A percentile compares a stretch with the other conserved stretches of the same genome.
phyloP scores from a whole-genome alignment of 192 early-diverging fungal genomes.

The Chytriomyces hyalinus region DNA sequence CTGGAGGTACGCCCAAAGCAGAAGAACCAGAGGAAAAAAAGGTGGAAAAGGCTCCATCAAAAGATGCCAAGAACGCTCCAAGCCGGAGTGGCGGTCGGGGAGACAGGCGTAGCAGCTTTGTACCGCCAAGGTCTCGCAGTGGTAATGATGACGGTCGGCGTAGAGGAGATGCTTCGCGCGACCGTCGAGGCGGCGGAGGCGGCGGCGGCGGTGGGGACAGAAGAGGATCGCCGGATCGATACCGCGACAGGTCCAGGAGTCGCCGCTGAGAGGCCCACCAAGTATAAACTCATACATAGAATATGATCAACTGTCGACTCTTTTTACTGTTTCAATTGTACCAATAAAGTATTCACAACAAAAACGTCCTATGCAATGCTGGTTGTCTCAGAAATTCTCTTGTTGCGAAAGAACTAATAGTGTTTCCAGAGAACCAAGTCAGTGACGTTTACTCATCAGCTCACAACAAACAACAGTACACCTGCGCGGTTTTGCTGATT shows the following conservation, averaged over 20 bases:
- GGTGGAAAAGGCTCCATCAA: not conserved
- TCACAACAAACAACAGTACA: not conserved
- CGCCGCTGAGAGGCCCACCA: not conserved
- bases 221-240: slow-evolving; percentile 14
- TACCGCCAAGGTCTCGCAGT: not conserved
- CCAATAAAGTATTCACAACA: not conserved
- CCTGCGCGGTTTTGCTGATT: slow-evolving; percentile 29
- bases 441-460: not conserved
- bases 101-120: not conserved
- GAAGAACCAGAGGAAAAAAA: not conserved
- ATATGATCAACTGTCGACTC: not conserved
- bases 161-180: not conserved
- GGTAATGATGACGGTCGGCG: not conserved
- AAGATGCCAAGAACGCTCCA: not conserved
- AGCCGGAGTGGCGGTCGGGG: not conserved
- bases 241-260: not conserved
- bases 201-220: slow-evolving; percentile 10
- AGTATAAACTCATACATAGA: not conserved
- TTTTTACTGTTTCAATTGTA: not conserved
- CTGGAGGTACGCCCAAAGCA: not conserved
- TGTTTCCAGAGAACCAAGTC: not conserved
- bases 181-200: not conserved
- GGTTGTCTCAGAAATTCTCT: not conserved
- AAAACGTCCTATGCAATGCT: not conserved
- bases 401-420: not conserved